Percentiles rank a stretch among this genome's conserved stretches.
phyloP scores from a whole-genome alignment of 352 stramenopile species.

The Pythium aphanidermatum region DNA sequence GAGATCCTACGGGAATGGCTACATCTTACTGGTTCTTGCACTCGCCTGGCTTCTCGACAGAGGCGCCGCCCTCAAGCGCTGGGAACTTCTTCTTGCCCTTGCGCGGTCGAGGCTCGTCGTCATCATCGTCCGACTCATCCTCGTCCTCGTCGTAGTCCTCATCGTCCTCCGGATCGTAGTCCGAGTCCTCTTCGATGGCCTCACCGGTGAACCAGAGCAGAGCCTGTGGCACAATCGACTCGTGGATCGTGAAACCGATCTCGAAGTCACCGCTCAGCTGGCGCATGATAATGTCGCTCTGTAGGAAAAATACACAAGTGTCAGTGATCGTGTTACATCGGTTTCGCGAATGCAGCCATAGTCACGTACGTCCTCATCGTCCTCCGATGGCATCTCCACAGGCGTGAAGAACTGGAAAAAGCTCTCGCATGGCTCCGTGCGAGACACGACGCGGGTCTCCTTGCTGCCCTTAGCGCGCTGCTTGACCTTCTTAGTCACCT shows the following conservation, averaged over 20 bases:
- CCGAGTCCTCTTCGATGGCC: constrained; percentile 70
- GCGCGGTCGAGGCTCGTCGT: constrained; percentile 40
- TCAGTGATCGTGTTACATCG: constrained; percentile 3
- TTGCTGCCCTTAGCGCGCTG: constrained; percentile 77
- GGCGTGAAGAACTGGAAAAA: constrained; percentile 87
- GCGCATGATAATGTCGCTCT: constrained; percentile 84
- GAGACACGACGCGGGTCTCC: constrained; percentile 69
- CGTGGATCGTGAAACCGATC: constrained; percentile 84
- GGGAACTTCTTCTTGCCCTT: constrained; percentile 78
- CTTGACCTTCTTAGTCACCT: constrained; percentile 86
- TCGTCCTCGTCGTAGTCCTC: constrained; percentile 57
- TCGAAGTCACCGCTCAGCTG: constrained; percentile 81
- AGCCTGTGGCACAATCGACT: constrained; percentile 83
- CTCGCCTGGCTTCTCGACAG: constrained; percentile 80
- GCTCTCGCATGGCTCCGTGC: constrained; percentile 77
- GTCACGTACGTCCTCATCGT: constrained; percentile 69
- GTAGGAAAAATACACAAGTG: constrained; percentile 11
- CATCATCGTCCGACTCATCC: constrained; percentile 54
- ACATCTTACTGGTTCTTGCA: constrained; percentile 85
- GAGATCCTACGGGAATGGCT: neutral
- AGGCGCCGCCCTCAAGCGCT: constrained; percentile 50
- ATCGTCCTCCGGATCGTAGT: constrained; percentile 77
- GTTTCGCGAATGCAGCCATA: constrained; percentile 10
- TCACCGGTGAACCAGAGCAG: constrained; percentile 86
- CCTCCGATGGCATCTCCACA: constrained; percentile 81